A percentile compares a stretch with the other conserved stretches of the same genome.
phyloP scores from a whole-genome alignment of 2,329 filamentous ascomycete species.

The Cladosporium cucumerinum region DNA sequence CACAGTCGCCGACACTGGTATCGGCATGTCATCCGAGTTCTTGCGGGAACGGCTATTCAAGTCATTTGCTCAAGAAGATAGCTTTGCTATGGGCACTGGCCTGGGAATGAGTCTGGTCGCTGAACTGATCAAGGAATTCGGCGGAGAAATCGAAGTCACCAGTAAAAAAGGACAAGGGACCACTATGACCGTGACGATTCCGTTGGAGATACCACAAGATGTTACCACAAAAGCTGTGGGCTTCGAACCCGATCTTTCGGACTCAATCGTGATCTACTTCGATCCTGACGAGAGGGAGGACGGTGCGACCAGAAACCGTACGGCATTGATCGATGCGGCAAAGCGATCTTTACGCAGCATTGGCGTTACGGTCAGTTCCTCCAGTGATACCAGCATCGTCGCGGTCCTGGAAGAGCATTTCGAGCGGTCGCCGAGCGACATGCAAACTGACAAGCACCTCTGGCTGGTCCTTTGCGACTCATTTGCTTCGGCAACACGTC shows the following conservation, averaged over 20 bases:
- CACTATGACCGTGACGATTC: constrained; percentile 21
- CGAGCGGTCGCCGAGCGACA: neutral
- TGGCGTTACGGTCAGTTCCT: neutral
- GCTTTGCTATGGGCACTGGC: constrained; percentile 59
- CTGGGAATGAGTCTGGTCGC: constrained; percentile 64
- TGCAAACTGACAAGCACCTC: neutral
- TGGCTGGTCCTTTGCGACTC: constrained; percentile 8
- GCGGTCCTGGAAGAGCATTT: constrained; percentile 1
- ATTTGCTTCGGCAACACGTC: constrained; percentile 2
- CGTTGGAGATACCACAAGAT: neutral
- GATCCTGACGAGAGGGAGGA: neutral
- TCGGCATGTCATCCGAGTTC: constrained; percentile 63
- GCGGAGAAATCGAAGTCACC: constrained; percentile 52
- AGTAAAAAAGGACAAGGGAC: constrained; percentile 28
- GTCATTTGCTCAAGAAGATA: constrained; percentile 64
- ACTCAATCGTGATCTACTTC: neutral
- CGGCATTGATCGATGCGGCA: neutral
- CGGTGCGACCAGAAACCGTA: neutral
- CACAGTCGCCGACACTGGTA: constrained; percentile 59
- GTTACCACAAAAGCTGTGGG: too few relatives aligned
- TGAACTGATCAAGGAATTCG: constrained; percentile 56
- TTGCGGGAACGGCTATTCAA: constrained; percentile 59
- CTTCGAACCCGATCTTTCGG: neutral
- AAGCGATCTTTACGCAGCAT: neutral
- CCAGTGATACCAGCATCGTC: neutral